Base-by-base conservation (phyloP, 306 rosid species). In the Castanea crenata region DNA sequence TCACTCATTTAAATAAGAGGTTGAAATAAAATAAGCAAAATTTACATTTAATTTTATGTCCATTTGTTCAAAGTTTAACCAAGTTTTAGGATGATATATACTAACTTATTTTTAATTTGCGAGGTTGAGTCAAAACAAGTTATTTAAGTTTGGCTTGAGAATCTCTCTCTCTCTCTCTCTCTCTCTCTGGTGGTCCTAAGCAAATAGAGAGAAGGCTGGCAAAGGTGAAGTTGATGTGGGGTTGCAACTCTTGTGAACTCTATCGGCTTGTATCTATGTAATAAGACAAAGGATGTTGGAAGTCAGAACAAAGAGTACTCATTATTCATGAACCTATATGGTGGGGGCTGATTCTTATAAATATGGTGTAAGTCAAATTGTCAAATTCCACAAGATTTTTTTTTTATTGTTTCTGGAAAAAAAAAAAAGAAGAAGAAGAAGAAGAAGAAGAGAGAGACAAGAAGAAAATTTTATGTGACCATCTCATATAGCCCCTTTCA, bases 251-350 rank as follows among this genome's bases (percentile, higher is more conserved):
- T 55, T 74, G 54, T 58, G 70, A 59, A 63, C 51, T 8, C 73
- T 14, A 76, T 57, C 27, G 46, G 69, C 38, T 34, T 32, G 62
- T n/a, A 49, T 16, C 54, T 25, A 49, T 54, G 49, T 56, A 21
- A 76, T 21, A 27, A 77, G 83, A 74, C 69, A 41, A 59, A 49
- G 3, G 67, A 52, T 68, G 21, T 21, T 29, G 77, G 75, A 51
- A 63, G 38, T 63, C 59, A 23, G 44, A 73, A 74, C 58, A 34
- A 78, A 65, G 35, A 75, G 65, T 61, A 74, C 81, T 77, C 81
- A 75, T 61, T 75, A 78, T 79, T 80, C 79, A 78, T 61, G 71
- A 78, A 49, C 71, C 51, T 57, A 77, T 41, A 41, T 41, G 46
- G 12, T 41, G 12, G 11, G 46, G 29, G 11, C 3, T 41, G 12